Evolutionary conservation across 1,284 basidiomycete genomes (phyloP), one percentile per base, ranked within the genome.

Genomic region (Fomitopsis palustris): DNA sequence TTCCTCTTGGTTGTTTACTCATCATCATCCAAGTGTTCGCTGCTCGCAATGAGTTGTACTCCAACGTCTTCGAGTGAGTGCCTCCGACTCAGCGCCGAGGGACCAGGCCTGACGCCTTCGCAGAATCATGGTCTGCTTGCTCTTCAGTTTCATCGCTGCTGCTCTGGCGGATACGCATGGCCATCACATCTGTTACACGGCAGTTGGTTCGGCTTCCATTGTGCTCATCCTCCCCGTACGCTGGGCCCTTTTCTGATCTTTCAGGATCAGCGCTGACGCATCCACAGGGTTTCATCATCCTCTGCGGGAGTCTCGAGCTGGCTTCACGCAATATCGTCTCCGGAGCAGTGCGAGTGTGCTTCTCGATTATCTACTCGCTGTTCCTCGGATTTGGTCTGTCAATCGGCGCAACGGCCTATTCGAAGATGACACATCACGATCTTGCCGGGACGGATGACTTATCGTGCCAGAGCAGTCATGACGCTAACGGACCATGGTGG

Each of bases 271-370:
- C 29, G 37, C 37, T 53, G n/a, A 47, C n/a, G 38, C 55, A 4
- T 4, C 52, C 56, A 58, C 69, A 80, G 81, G 92, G 87, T 49
- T 93, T 91, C 69, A 89, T 93, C 65, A 90, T 94, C 16, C 78
- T 93, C 10, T 86, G 81, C 62, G 93, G 92, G 43, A 83, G 90
- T 23, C 84, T 96, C 52, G 95, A 96, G 72, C 77, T 96, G 35
- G 86, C 85, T 67, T 91, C 80, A 35, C 81, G 89, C 53, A 90
- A 90, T 62, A 88, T 95, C 67, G 85, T 93, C 19, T 83, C 90
- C 0, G 92, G 93, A n/a, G 88, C 91, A 21, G 93, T 96, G 39
- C 83, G 93, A 41, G 78, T 96, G 21, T 91, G 92, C 61, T 96
- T 92, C 69, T 86, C 92, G 16, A 80, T 93, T 56, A 83, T 92